These are phyloP conservation scores for Rubroboletus satanas DNA, from an alignment of 768 basidiomycete genomes.

Conservation along the genomic window DNA sequence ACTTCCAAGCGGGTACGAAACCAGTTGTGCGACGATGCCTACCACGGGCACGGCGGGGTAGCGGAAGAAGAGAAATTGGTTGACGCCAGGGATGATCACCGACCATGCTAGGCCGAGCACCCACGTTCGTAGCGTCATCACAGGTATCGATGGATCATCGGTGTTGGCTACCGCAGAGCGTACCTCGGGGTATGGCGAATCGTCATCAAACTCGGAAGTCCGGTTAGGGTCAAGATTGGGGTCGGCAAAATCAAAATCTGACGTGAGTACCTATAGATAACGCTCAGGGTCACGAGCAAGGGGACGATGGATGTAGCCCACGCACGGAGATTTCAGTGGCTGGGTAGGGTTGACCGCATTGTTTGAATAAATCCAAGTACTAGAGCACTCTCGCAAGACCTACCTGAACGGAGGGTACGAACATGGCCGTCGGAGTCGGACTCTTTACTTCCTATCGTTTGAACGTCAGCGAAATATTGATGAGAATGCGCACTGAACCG, in stretches of 20 bases:
- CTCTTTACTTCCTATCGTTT: slow-evolving; percentile 22
- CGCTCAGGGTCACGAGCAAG: background rate
- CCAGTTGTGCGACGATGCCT: slow-evolving; percentile 65
- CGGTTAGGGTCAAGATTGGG: slow-evolving; percentile 25
- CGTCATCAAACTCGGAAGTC: slow-evolving; percentile 41
- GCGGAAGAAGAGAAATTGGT: slow-evolving; percentile 78
- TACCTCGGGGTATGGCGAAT: slow-evolving; percentile 72
- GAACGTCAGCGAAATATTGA: slow-evolving; percentile 11
- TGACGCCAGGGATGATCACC: slow-evolving; percentile 59
- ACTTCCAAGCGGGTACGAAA: slow-evolving; percentile 67
- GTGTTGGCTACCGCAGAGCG: slow-evolving; percentile 67
- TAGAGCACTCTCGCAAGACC: slow-evolving; percentile 3
- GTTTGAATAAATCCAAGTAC: background rate
- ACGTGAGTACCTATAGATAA: background rate
- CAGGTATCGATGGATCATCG: slow-evolving; percentile 62
- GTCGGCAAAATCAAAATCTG: slow-evolving; percentile 20
- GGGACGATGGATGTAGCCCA: background rate
- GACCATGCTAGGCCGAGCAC: slow-evolving; percentile 68
- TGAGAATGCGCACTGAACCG: slow-evolving; percentile 2
- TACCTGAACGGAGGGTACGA: slow-evolving; percentile 19
- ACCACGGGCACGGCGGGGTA: slow-evolving; percentile 63
- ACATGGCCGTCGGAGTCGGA: slow-evolving; percentile 10
- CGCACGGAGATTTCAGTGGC: slow-evolving; percentile 21
- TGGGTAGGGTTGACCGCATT: background rate
- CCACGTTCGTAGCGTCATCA: slow-evolving; percentile 65